Evolutionary conservation across 441 rosid genomes (phyloP).

Genomic region (Bocquillonia castaneifolia): DNA sequence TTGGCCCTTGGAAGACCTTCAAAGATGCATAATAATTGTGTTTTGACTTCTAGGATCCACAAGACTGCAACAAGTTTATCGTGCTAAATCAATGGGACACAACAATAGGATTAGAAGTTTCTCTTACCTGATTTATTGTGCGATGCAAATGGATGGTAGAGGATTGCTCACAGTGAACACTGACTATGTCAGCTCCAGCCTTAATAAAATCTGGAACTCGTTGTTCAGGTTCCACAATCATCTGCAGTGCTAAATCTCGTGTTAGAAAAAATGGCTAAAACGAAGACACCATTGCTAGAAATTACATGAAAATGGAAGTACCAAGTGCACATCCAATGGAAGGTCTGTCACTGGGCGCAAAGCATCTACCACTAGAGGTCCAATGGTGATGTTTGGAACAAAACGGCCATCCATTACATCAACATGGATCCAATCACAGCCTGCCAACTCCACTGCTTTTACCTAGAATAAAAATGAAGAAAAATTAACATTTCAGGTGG

Average conservation of each 20-base stretch:
- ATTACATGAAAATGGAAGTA: slow-evolving; percentile 28
- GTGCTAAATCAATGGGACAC: slow-evolving; percentile 5
- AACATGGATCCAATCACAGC: slow-evolving; percentile 98
- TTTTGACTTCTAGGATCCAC: slow-evolving; percentile 6
- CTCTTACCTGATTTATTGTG: slow-evolving; percentile 51
- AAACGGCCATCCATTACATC: slow-evolving; percentile 99
- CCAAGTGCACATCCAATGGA: slow-evolving; percentile 97
- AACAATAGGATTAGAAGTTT: slow-evolving; percentile 7
- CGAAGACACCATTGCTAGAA: not conserved
- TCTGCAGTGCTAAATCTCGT: slow-evolving; percentile 42
- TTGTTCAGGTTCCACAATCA: slow-evolving; percentile 93
- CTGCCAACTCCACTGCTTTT: slow-evolving; percentile 94
- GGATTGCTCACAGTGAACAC: slow-evolving; percentile 90
- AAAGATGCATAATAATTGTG: not conserved
- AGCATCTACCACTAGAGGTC: slow-evolving; percentile 95
- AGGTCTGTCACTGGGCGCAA: slow-evolving; percentile 94
- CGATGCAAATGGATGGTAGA: slow-evolving; percentile 93
- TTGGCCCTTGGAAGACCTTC: not conserved
- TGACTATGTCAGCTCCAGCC: slow-evolving; percentile 95
- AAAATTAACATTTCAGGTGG: not conserved
- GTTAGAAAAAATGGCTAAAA: slow-evolving; percentile 12
- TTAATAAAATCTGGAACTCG: slow-evolving; percentile 87
- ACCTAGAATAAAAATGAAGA: slow-evolving; percentile 46
- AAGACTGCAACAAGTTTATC: not conserved
- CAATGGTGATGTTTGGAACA: slow-evolving; percentile 97